These are phyloP conservation scores for Mucor racemosus DNA, from an alignment of 371 early-diverging fungal genomes.

Conservation along the genomic window DNA sequence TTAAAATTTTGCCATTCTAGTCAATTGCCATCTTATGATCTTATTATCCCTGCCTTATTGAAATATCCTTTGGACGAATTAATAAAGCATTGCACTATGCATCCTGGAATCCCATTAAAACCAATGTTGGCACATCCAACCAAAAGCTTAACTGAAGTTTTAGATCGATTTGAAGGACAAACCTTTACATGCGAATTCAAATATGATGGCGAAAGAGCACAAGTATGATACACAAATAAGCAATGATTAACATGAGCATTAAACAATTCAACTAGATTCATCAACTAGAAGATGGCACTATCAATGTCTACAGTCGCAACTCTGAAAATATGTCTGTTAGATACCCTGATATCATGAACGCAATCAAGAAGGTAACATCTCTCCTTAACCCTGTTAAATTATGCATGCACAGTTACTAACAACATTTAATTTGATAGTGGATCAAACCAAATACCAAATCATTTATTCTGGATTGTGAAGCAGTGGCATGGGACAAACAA, in stretches of 20 bases:
- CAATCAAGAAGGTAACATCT: constrained; percentile 60
- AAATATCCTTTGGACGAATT: constrained; percentile 74
- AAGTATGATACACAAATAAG: constrained; percentile 39
- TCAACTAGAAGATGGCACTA: constrained; percentile 70
- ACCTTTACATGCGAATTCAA: constrained; percentile 99
- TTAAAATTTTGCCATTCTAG: constrained; percentile 39
- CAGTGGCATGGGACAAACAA: constrained; percentile 97
- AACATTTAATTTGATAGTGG: constrained; percentile 51
- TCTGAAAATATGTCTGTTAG: constrained; percentile 95
- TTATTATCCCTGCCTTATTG: constrained; percentile 86
- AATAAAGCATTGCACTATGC: constrained; percentile 78
- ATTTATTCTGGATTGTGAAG: constrained; percentile 99
- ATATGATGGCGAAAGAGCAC: constrained; percentile 99
- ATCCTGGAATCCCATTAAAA: constrained; percentile 98
- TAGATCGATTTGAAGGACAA: constrained; percentile 92
- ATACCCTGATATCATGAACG: constrained; percentile 93
- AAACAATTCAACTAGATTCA: constrained; percentile 66
- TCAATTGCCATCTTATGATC: constrained; percentile 90
- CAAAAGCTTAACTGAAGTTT: constrained; percentile 91
- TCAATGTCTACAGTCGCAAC: constrained; percentile 95
- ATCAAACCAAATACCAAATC: constrained; percentile 66
- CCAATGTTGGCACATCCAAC: constrained; percentile 99
- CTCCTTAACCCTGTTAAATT: neutral
- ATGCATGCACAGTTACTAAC: neutral
- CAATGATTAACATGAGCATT: neutral